Conservation (phyloP, 306 rosid species). For the Lathyrus sativus region DNA sequence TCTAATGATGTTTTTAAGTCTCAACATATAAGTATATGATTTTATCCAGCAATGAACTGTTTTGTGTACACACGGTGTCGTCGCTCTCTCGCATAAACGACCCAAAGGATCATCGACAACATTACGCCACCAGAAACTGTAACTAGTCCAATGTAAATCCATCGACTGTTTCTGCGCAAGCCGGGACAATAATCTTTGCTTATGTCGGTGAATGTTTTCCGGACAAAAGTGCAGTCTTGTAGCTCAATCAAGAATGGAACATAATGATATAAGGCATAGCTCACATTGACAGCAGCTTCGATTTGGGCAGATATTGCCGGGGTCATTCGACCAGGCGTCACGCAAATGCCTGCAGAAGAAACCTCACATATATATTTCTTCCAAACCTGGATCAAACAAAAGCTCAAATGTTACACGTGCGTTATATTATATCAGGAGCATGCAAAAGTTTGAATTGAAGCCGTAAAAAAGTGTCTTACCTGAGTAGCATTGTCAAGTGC, state of each 20-base stretch:
- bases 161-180: constrained; percentile 46
- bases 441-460: constrained; percentile 2
- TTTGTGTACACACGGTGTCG: constrained; percentile 80
- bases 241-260: constrained; percentile 75
- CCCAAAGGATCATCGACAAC: constrained; percentile 91
- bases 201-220: constrained; percentile 66
- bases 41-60: constrained; percentile 40
- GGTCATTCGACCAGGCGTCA: constrained; percentile 71
- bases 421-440: not conserved
- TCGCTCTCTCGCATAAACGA: constrained; percentile 84
- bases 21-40: constrained; percentile 33
- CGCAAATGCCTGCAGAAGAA: constrained; percentile 50
- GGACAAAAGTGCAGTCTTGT: constrained; percentile 74
- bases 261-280: constrained; percentile 66
- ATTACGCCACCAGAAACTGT: constrained; percentile 69
- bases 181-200: constrained; percentile 61
- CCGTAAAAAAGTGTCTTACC: constrained; percentile 46
- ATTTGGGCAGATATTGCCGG: constrained; percentile 58
- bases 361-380: constrained; percentile 57
- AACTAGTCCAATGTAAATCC: constrained; percentile 75
- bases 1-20: not conserved
- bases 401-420: constrained; percentile 5
- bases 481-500: constrained; percentile 49
- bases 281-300: constrained; percentile 62
- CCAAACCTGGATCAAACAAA: constrained; percentile 67